Evolutionary conservation across 208 protist species (phyloP), one percentile per base, ranked within the genome.

Genomic region (Lotmaria passim): DNA sequence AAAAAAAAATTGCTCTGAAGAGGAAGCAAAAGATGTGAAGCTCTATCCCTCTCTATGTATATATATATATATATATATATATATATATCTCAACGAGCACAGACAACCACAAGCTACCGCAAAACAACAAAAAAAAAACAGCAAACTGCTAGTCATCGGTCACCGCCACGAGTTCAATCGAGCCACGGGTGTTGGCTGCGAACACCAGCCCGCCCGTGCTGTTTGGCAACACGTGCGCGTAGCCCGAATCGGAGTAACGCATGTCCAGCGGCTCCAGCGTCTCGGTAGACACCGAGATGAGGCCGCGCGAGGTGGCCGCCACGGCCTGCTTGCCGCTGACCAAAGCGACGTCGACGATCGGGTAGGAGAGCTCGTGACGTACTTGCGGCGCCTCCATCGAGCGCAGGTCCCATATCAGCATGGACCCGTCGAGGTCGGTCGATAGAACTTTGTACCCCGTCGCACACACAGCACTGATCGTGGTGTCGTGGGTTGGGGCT

Each of bases 391-490:
- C 55, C 21, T 50, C 70, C 68, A 92, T 76, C n/a, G 58, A 57
- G 17, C 91, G 91, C 17, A 75, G 43, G 59, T 96, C 91, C 87
- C 88, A 96, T 38, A 94, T 34, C 8, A 73, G 43, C 47, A 93
- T 62, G 12, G 73, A 79, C 19, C 91, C 91, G 62, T 93, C 87
- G 47, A 96, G 58, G 5, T 79, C 79, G 12, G 76, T 79, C 1
- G 89, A 85, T 19, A 90, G 53, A 38, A 96, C 65, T 38, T 75
- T 65, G 62, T 85, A 88, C n/a, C 79, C 69, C 12, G 76, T 63
- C 5, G 79, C 64, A 36, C 79, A 59, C 14, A 96, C 67, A n/a
- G 81, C 44, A 6, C 78, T 88, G 67, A 96, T 90, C 62, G 86
- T 93, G 68, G 82, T 83, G 12, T 34, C 66, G 75, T 94, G 88